Base-by-base conservation (phyloP, 495 filamentous ascomycete genomes). In the Penicillium odoratum region DNA sequence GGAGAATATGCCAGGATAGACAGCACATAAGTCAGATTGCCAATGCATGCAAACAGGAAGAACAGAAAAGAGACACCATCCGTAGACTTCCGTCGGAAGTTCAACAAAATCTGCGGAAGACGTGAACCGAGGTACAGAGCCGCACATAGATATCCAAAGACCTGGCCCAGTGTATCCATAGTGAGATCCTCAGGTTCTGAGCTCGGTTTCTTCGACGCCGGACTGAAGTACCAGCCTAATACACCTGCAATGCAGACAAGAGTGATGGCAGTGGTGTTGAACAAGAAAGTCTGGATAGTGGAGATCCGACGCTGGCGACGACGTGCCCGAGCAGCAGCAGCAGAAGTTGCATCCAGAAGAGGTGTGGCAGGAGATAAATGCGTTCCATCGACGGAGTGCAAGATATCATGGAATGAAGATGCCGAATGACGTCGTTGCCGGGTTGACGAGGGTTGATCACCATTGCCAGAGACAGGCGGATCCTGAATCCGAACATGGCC, bases 11-110 rank as follows among this genome's bases (percentile, higher is more conserved):
- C 92, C 46, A 98, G 74, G 42, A 98, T 98, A n/a, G 84, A 89
- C 16, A 96, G 67, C 5, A 97, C 92, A 65, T 95, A 98, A 0
- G 93, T 96, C 53, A 93, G 62, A 65, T 98, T 98, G 3, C 94
- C 94, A 21, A 97, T 81, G 69, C 92, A 97, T 7, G 93, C 94
- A 67, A 98, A 98, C 16, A 98, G 75, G 76, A 98, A 98, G 77
- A 98, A 98, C 0, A 98, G 78, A 63, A 96, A 79, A 18, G 88
- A 92, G 5, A 98, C 85, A 3, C 93, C 94, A 31, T 97, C 93
- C 1, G 92, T 97, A 30, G 85, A 89, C 71, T 94, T 96, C 40
- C 94, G 86, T 2, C 87, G 82, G 72, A 88, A 93, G 68, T 98
- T 98, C 31, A 97, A 83, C 5, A 97, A 75, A 7, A 98, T 78